Percentiles rank a stretch among this genome's conserved stretches.
Evolutionary conservation across 257 asterid genomes (phyloP).

Genomic region (Solanum clarkiae): DNA sequence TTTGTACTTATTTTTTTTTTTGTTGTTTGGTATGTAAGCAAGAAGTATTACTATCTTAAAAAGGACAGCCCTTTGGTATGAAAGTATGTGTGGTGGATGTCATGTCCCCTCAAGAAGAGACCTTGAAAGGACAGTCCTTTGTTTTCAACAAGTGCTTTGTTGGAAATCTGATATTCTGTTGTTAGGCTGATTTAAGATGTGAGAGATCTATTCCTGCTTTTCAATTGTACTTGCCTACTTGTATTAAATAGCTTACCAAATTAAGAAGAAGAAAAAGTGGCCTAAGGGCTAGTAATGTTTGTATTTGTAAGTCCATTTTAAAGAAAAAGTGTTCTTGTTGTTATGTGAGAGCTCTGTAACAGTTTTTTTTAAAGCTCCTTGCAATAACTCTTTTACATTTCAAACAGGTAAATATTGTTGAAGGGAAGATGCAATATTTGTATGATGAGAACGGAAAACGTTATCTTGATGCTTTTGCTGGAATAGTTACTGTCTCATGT

Average conservation of each 20-base stretch:
- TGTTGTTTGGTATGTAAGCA: no score
- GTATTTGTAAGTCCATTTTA: neutral
- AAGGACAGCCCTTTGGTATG: no score
- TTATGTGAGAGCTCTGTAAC: neutral
- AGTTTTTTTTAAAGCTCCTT: neutral
- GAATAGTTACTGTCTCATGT: conserved; percentile 92
- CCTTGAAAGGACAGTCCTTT: neutral
- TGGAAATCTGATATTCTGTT: neutral
- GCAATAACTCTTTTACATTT: neutral
- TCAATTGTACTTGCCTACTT: neutral
- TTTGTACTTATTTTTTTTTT: no score
- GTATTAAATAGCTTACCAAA: neutral
- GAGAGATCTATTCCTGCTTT: neutral
- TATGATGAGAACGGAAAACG: conserved; percentile 82
- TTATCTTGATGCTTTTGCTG: conserved; percentile 94
- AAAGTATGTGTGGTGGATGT: neutral
- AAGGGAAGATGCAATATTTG: conserved; percentile 96
- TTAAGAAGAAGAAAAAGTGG: neutral
- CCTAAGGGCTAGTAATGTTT: neutral
- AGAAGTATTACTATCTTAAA: no score
- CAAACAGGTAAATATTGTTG: conserved; percentile 78
- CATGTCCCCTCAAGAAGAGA: neutral
- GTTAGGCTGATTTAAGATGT: neutral
- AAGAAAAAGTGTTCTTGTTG: neutral
- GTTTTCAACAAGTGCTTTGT: neutral